Conservation (phyloP, 306 rosid genomes). For the Dryas drummondii region DNA sequence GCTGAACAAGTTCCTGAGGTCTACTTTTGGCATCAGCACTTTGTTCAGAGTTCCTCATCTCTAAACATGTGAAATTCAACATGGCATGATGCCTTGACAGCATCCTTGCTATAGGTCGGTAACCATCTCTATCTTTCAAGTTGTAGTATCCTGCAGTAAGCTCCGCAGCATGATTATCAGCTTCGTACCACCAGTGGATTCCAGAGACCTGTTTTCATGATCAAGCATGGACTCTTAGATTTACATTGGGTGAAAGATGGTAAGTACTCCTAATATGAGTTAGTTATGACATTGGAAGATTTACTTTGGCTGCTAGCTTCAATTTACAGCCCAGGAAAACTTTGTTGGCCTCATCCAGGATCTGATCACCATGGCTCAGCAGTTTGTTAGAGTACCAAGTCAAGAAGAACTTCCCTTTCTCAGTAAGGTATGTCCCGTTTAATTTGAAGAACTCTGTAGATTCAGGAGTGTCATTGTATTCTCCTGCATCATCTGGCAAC, state of each 20-base stretch:
- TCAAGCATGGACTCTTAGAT: constrained; percentile 16
- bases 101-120: constrained; percentile 83
- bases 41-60: constrained; percentile 83
- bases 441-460: constrained; percentile 68
- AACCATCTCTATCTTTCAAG: constrained; percentile 72
- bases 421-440: constrained; percentile 62
- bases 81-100: constrained; percentile 67
- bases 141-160: constrained; percentile 91
- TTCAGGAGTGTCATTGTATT: constrained; percentile 63
- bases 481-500: constrained; percentile 77
- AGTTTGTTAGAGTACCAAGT: constrained; percentile 87
- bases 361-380: constrained; percentile 75
- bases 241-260: constrained; percentile 3
- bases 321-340: constrained; percentile 69
- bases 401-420: constrained; percentile 73
- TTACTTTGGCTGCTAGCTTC: constrained; percentile 86
- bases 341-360: constrained; percentile 81
- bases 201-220: constrained; percentile 68
- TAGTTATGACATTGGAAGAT: constrained; percentile 3
- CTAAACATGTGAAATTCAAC: constrained; percentile 84
- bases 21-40: constrained; percentile 52
- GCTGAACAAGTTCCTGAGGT: constrained; percentile 81
- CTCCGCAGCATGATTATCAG: constrained; percentile 80
- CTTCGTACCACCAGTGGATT: constrained; percentile 92
- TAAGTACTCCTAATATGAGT: constrained; percentile 3